Evolutionary conservation across 2,329 filamentous ascomycete species (phyloP).

Genomic region (Waltergamsia citrina): DNA sequence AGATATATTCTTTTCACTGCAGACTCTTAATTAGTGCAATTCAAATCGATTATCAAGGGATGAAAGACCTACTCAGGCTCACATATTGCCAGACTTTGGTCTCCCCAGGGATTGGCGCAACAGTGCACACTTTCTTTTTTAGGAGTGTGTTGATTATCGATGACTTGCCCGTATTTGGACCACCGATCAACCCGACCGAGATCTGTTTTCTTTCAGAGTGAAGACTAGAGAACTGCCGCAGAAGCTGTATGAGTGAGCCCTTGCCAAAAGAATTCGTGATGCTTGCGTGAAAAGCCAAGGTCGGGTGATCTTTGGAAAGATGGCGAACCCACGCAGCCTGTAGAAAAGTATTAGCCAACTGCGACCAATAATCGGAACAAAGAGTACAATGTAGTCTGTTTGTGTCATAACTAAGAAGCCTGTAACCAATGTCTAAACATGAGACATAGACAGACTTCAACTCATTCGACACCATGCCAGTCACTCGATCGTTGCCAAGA

Average conservation of each 20-base stretch:
- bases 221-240: slow-evolving; percentile 85
- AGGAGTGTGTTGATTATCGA: slow-evolving; percentile 94
- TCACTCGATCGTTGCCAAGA: slow-evolving; percentile 80
- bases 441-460: slow-evolving; percentile 75
- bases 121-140: slow-evolving; percentile 88
- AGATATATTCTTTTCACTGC: slow-evolving; percentile 87
- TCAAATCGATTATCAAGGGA: too few relatives aligned
- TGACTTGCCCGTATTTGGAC: slow-evolving; percentile 88
- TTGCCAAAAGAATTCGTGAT: slow-evolving; percentile 97
- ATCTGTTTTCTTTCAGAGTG: slow-evolving; percentile 92
- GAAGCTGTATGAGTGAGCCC: slow-evolving; percentile 81
- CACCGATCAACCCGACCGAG: slow-evolving; percentile 71
- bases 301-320: slow-evolving; percentile 86
- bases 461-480: slow-evolving; percentile 83
- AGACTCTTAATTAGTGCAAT: too few relatives aligned
- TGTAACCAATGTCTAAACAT: slow-evolving; percentile 50
- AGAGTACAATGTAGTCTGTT: slow-evolving; percentile 32
- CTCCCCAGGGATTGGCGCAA: slow-evolving; percentile 91
- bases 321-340: slow-evolving; percentile 88
- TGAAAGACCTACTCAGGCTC: too few relatives aligned
- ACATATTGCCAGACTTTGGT: slow-evolving; percentile 99
- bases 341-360: slow-evolving; percentile 7
- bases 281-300: slow-evolving; percentile 86
- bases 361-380: slow-evolving; percentile 2
- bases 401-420: slow-evolving; percentile 99